A percentile compares a stretch with the other conserved stretches of the same genome.
Evolutionary conservation across 331 rosid genomes (phyloP).

Genomic region (Rhamnella rubrinervis): DNA sequence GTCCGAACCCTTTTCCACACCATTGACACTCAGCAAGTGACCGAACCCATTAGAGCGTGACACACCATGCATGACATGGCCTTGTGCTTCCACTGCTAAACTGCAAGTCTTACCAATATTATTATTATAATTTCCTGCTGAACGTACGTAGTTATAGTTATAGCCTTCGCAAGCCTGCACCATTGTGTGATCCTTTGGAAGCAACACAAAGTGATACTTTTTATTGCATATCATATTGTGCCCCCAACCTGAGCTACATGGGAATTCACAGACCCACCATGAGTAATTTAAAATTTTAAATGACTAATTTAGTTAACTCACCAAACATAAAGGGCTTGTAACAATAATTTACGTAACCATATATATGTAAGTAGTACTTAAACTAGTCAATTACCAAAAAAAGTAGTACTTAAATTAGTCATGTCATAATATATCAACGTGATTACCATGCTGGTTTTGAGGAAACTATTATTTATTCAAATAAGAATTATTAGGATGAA

Average conservation of each 20-base stretch:
- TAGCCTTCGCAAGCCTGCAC: slow-evolving; percentile 46
- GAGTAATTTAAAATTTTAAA: not conserved
- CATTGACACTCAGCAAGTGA: slow-evolving; percentile 76
- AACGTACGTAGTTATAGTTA: not conserved
- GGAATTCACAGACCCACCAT: slow-evolving; percentile 8
- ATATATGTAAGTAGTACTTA: no score
- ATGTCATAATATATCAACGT: no score
- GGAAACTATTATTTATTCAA: no score
- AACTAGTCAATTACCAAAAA: no score
- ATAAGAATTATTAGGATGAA: not conserved
- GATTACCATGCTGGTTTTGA: no score
- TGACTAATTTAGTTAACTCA: not conserved
- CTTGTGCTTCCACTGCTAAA: slow-evolving; percentile 55
- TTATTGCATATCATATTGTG: slow-evolving; percentile 75
- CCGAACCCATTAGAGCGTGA: slow-evolving; percentile 93
- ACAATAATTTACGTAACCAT: no score
- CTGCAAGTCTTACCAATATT: not conserved
- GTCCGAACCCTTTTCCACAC: slow-evolving; percentile 71
- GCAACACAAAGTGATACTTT: slow-evolving; percentile 83
- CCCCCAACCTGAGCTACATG: slow-evolving; percentile 67
- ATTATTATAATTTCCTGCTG: not conserved
- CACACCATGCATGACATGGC: slow-evolving; percentile 86
- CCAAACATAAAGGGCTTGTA: no score
- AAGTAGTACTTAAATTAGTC: no score
- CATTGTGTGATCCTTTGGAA: slow-evolving; percentile 58